Evolutionary conservation across 2,329 filamentous ascomycete species (phyloP).

Genomic region (Paecilomyces dactylethromorphus): DNA sequence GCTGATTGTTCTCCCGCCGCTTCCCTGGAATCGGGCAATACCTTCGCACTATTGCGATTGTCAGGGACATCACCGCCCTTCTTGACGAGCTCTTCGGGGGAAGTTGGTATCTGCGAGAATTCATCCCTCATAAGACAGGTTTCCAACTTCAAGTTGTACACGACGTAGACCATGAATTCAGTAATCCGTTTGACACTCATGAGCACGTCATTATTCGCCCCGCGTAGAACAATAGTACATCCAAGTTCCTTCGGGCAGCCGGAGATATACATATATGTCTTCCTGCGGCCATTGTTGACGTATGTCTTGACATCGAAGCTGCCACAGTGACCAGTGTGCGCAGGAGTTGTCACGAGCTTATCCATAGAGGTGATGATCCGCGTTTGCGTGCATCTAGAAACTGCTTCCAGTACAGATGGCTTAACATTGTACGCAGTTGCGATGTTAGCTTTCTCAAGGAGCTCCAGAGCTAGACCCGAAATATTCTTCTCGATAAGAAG

Average conservation of each 20-base stretch:
- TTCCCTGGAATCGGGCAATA: conserved; percentile 1
- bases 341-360: conserved; percentile 71
- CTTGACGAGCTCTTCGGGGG: conserved; percentile 42
- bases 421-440: conserved; percentile 97
- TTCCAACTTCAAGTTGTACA: conserved; percentile 94
- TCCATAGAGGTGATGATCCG: conserved; percentile 92
- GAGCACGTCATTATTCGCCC: conserved; percentile 65
- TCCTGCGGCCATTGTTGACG: conserved; percentile 75
- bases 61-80: conserved; percentile 5
- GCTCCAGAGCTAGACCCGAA: conserved; percentile 81
- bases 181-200: conserved; percentile 84
- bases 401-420: conserved; percentile 87
- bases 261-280: conserved; percentile 92
- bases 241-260: conserved; percentile 85
- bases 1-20: conserved; percentile 8
- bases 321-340: conserved; percentile 71
- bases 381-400: conserved; percentile 85
- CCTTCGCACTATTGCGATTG: conserved; percentile 3
- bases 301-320: conserved; percentile 96
- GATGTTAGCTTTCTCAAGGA: conserved; percentile 81
- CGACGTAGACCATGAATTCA: conserved; percentile 98
- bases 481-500: conserved; percentile 90
- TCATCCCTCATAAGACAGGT: conserved; percentile 91
- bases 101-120: conserved; percentile 72
- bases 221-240: conserved; percentile 87